phyloP scores from a whole-genome alignment of 768 basidiomycete species.

The Tricholoma sp. region DNA sequence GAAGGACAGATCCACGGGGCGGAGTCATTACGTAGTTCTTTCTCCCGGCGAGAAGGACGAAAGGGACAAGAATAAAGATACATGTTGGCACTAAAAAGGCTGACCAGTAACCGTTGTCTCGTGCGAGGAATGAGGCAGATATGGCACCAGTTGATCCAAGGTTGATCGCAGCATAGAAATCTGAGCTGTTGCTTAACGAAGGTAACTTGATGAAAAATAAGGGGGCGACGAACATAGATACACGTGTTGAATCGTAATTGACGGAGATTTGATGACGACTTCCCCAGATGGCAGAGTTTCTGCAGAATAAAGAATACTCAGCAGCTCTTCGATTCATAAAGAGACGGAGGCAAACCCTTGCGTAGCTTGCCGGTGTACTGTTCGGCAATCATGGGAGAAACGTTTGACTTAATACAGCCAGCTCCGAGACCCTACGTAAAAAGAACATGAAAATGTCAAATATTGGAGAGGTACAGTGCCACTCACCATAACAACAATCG shows the following conservation, averaged over 20 bases:
- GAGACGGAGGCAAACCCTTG: conserved; percentile 27
- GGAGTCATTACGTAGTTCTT: conserved; percentile 42
- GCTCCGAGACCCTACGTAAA: conserved; percentile 26
- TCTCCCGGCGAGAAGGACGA: conserved; percentile 37
- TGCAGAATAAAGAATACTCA: conserved; percentile 4
- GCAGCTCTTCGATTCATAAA: too few relatives aligned
- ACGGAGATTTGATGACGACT: conserved; percentile 47
- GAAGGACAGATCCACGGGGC: conserved; percentile 47
- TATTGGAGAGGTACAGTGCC: neutral
- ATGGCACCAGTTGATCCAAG: conserved; percentile 43
- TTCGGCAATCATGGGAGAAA: conserved; percentile 56
- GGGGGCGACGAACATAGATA: conserved; percentile 36
- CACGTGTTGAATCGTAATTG: conserved; percentile 43
- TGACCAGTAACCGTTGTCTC: conserved; percentile 47
- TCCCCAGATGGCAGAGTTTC: conserved; percentile 44
- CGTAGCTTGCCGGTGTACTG: conserved; percentile 46
- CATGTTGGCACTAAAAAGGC: conserved; percentile 45
- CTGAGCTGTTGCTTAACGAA: conserved; percentile 7
- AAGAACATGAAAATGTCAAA: neutral
- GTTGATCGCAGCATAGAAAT: conserved; percentile 43
- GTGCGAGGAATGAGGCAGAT: conserved; percentile 47
- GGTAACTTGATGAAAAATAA: neutral
- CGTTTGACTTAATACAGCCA: conserved; percentile 46
- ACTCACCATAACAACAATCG: conserved; percentile 39
- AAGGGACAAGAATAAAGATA: conserved; percentile 42